These are phyloP conservation scores for Borovskyia barvae DNA, from an alignment of 208 protist genomes.

Conservation along the genomic window DNA sequence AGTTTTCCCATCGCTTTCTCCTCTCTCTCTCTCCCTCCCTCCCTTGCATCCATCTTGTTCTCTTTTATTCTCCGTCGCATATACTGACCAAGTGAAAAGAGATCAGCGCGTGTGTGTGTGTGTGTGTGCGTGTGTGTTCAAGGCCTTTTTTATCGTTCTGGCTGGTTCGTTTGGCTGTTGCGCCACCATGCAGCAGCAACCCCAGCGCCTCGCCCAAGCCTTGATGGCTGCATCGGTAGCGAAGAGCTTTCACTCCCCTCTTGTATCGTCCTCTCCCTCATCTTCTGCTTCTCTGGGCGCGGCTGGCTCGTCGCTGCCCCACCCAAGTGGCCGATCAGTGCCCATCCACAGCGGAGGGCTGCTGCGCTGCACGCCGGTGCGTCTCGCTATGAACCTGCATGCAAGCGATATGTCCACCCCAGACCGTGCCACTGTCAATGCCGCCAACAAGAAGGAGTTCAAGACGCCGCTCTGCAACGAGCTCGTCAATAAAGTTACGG, in stretches of 20 bases:
- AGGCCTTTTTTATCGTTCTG: no score
- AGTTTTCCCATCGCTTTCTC: no score
- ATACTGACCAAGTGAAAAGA: no score
- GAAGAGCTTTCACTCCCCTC: slow-evolving; percentile 6
- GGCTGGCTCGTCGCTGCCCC: neutral
- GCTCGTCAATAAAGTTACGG: slow-evolving; percentile 78
- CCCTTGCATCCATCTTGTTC: neutral
- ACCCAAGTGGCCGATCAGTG: neutral
- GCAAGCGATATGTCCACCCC: slow-evolving; percentile 87
- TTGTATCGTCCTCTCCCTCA: neutral
- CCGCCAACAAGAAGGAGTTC: slow-evolving; percentile 81
- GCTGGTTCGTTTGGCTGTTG: no score
- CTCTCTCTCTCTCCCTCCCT: neutral
- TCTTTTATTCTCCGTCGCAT: no score
- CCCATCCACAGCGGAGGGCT: slow-evolving; percentile 4
- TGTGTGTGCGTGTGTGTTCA: no score
- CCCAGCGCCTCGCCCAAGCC: no score
- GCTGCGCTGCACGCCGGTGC: slow-evolving; percentile 14
- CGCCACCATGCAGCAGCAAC: no score
- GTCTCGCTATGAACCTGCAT: slow-evolving; percentile 63
- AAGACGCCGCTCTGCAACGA: slow-evolving; percentile 83
- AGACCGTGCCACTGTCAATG: slow-evolving; percentile 74
- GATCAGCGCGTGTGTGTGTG: no score
- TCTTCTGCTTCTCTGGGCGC: neutral
- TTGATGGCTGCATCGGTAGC: no score